Evolutionary conservation across 2,329 filamentous ascomycete species (phyloP).

Genomic region (Exophiala xenobiotica): DNA sequence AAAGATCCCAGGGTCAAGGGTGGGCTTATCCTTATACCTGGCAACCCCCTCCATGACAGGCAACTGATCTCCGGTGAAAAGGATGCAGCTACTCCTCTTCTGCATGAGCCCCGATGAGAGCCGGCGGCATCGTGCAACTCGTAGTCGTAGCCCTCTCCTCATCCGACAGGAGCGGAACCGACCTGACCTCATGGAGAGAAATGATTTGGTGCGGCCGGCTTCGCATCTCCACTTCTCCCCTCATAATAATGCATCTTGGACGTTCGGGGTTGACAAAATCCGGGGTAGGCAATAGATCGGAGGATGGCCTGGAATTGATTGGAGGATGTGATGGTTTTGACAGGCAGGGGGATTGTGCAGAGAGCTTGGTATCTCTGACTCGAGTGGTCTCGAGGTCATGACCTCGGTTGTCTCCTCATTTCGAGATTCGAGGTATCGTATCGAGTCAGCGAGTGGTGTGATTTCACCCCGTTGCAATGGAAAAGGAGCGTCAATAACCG

Average conservation of each 20-base stretch:
- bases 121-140: background rate
- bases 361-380: background rate
- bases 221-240: constrained; percentile 20
- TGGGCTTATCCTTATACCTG: background rate
- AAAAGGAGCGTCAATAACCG: background rate
- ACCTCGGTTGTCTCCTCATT: background rate
- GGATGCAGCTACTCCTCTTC: constrained; percentile 20
- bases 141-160: constrained; percentile 1
- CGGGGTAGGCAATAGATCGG: constrained; percentile 11
- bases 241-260: background rate
- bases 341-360: too few relatives aligned
- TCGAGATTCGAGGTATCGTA: background rate
- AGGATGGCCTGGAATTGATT: background rate
- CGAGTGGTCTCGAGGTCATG: background rate
- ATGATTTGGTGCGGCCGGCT: constrained; percentile 7
- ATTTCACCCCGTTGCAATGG: background rate
- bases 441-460: background rate
- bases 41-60: background rate
- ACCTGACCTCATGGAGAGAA: constrained; percentile 4
- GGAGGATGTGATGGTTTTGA: background rate
- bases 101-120: background rate
- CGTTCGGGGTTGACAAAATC: constrained; percentile 8
- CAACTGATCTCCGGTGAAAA: constrained; percentile 14
- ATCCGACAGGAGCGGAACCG: constrained; percentile 6
- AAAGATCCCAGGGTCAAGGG: background rate